phyloP scores from a whole-genome alignment of 208 protist genomes.

The Acanthamoeba lugdunensis region DNA sequence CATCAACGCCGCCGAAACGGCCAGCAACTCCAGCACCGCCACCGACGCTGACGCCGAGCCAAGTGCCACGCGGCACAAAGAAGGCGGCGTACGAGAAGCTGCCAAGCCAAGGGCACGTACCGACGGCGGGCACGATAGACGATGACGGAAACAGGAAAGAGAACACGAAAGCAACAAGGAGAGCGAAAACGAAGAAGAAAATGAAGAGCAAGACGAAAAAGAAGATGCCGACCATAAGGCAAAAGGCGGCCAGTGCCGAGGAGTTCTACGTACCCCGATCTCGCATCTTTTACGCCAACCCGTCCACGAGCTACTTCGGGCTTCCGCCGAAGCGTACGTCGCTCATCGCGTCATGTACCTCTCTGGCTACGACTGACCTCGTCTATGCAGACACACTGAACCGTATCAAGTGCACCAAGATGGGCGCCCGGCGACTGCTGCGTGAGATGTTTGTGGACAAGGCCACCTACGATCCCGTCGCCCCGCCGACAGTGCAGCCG shows the following conservation, averaged over 20 bases:
- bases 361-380: no score
- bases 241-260: neutral
- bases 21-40: no score
- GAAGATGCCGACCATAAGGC: neutral
- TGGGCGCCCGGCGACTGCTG: slow-evolving; percentile 27
- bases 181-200: neutral
- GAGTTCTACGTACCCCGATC: slow-evolving; percentile 21
- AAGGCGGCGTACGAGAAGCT: no score
- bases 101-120: no score
- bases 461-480: neutral
- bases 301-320: neutral
- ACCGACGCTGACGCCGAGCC: no score
- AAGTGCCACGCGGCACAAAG: no score
- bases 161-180: neutral
- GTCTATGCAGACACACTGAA: slow-evolving; percentile 9
- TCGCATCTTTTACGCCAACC: slow-evolving; percentile 64
- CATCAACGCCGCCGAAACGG: neutral
- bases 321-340: slow-evolving; percentile 39
- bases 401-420: slow-evolving; percentile 7
- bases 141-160: neutral
- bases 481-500: neutral
- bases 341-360: no score
- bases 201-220: neutral
- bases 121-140: neutral
- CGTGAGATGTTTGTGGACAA: slow-evolving; percentile 3